Conservation (phyloP, 2,329 filamentous ascomycete genomes). For the Lizonia empirigonia region DNA sequence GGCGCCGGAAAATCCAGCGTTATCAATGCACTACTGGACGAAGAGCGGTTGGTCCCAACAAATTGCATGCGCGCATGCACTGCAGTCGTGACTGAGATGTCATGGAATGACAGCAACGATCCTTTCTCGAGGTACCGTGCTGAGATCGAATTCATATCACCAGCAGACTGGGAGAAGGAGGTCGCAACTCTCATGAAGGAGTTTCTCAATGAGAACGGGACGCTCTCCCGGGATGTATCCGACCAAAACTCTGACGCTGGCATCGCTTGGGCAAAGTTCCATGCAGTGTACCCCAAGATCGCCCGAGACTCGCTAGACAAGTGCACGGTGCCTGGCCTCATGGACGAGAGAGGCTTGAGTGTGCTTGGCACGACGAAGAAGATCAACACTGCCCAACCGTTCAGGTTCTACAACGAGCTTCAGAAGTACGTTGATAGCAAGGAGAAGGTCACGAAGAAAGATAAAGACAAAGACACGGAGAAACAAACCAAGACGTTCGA, state of each 20-base stretch:
- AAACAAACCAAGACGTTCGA: slow-evolving; percentile 27
- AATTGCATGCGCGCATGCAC: slow-evolving; percentile 68
- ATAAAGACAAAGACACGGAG: slow-evolving; percentile 33
- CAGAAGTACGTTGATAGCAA: slow-evolving; percentile 62
- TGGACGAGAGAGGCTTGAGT: slow-evolving; percentile 49
- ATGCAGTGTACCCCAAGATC: slow-evolving; percentile 54
- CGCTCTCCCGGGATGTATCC: slow-evolving; percentile 44
- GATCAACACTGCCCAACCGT: slow-evolving; percentile 48
- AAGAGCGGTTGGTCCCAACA: slow-evolving; percentile 62
- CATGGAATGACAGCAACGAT: slow-evolving; percentile 57
- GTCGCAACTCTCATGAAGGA: slow-evolving; percentile 57
- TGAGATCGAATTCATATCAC: slow-evolving; percentile 63
- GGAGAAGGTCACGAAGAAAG: slow-evolving; percentile 51
- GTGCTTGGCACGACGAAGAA: slow-evolving; percentile 56
- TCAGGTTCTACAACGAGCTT: slow-evolving; percentile 54
- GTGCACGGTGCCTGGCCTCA: slow-evolving; percentile 50
- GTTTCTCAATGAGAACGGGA: slow-evolving; percentile 51
- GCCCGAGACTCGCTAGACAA: slow-evolving; percentile 50
- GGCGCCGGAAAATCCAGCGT: slow-evolving; percentile 67
- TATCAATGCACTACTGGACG: slow-evolving; percentile 67
- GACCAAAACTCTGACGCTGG: slow-evolving; percentile 56
- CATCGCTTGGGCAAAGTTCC: slow-evolving; percentile 59
- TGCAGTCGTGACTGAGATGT: slow-evolving; percentile 65
- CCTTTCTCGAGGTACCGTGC: slow-evolving; percentile 55
- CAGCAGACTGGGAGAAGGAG: slow-evolving; percentile 60